These are phyloP conservation scores for Erysimum cheiranthoides DNA, from an alignment of 345 rosid genomes.

Conservation along the genomic window DNA sequence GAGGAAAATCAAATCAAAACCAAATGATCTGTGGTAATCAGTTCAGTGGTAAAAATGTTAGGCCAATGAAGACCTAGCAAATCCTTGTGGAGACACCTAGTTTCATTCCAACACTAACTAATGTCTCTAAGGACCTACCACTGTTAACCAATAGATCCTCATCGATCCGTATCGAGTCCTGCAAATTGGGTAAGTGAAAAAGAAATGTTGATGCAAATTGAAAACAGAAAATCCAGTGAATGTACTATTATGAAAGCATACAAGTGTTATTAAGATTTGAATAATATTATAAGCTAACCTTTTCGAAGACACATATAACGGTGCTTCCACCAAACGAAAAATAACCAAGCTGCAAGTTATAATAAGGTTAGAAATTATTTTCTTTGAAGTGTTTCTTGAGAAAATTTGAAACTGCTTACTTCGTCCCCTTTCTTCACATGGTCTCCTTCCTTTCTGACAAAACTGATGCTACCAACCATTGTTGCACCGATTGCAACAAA, in stretches of 20 bases:
- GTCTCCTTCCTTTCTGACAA: constrained; percentile 67
- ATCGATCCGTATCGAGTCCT: constrained; percentile 72
- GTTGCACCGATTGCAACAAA: constrained; percentile 96
- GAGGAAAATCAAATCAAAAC: constrained; percentile 2
- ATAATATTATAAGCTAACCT: constrained; percentile 54
- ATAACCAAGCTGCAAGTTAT: constrained; percentile 72
- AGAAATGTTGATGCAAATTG: constrained; percentile 1
- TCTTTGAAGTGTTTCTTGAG: constrained; percentile 13
- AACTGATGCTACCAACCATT: constrained; percentile 92
- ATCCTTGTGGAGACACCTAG: constrained; percentile 66
- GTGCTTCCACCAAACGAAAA: constrained; percentile 98
- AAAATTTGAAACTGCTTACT: constrained; percentile 48
- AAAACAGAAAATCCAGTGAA: not conserved
- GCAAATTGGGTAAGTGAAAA: constrained; percentile 28
- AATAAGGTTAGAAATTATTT: not conserved
- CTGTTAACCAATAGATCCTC: constrained; percentile 79
- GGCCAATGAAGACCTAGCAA: not conserved
- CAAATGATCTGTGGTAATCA: constrained; percentile 9
- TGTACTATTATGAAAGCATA: not conserved
- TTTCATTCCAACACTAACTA: constrained; percentile 82
- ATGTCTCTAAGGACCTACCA: constrained; percentile 82
- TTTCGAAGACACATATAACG: constrained; percentile 80
- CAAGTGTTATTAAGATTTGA: not conserved
- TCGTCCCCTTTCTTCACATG: constrained; percentile 75
- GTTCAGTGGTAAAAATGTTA: not conserved